Base-by-base conservation (phyloP, 352 stramenopile genomes). In the Phytopythium cucurbitacearum region DNA sequence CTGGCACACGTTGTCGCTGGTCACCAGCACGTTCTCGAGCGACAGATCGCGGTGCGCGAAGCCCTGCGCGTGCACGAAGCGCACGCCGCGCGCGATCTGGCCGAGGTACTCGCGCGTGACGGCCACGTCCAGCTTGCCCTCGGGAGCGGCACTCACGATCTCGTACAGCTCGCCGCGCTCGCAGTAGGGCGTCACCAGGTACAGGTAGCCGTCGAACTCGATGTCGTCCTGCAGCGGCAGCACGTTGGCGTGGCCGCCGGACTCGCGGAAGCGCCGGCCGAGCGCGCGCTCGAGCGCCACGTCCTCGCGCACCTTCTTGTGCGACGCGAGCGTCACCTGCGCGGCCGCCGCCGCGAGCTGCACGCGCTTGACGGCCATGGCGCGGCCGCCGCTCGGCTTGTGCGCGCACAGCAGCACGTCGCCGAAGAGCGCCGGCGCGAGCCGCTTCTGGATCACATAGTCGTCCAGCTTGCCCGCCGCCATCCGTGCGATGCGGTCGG, bases 21-120 rank as follows among this genome's bases (percentile, higher is more conserved):
- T 81, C 15, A 94, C 78, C 9, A 94, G 69, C 60, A 94, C 76
- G 60, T 94, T 94, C 64, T 94, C 84, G 51, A 91, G 77, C 53
- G 83, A 94, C 32, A 94, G 42, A 61, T 94, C 83, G 57, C 83
- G 80, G 56, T 94, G 84, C 33, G 80, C 80, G 68, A 87, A 89
- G 50, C 81, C 84, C 33, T 77, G 79, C 32, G 69, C 53, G 62
- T 94, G 84, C 55, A 94, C 60, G 56, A 89, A 94, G 46, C 85
- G 69, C 15, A 94, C 78, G 15, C 80, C 80, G 36, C 59, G 53
- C 1, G 80, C 74, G 57, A 94, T 90, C 64, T 94, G 80, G 0
- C 59, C 57, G 48, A 88, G 49, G 69, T 91, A 93, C 56, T 75
- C 72, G 48, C 62, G 58, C 39, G 74, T 71, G 7, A 59, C 69